Evolutionary conservation across 1,139 yeast genomes (phyloP), one percentile per base, ranked within the genome.

Genomic region (Sugiyamaella xylanicola): DNA sequence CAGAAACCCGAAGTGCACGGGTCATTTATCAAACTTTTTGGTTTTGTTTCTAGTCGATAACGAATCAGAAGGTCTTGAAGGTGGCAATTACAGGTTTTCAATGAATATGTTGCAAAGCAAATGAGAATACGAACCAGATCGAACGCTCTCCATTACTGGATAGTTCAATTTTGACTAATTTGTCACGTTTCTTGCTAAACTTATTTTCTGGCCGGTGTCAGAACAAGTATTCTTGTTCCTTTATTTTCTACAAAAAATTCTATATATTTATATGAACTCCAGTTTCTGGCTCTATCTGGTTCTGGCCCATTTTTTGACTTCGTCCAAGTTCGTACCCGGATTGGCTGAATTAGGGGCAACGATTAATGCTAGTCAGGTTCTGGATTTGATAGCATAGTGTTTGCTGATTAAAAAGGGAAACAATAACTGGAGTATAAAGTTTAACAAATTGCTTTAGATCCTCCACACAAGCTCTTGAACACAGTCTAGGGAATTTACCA

Each of bases 381-480:
- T 32, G 36, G 50, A 20, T 22, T 22, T n/a, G 35, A 36, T 22
- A 27, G 50, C 50, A 46, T 46, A 36, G 42, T 36, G 43, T 36
- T 22, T n/a, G 40, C 17, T 19, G 50, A 46, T 46, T 46, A 37
- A 46, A 46, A 36, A 19, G 39, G 50, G 50, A 20, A 46, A 46
- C 43, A 36, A 46, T 36, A 46, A 36, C 15, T n/a, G 19, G 21
- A n/a, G 42, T 32, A 35, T 46, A 46, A 37, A 46, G 50, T 46
- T 46, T 46, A 46, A 27, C 50, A 46, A 46, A 46, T 46, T 46
- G 25, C 41, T 43, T 25, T 20, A 22, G 35, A 13, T 46, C 42
- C 35, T 36, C 50, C 19, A 32, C 35, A 19, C 48, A 17, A 35
- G 48, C 19, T 32, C 21, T 32, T n/a, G n/a, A n/a, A n/a, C n/a